Evolutionary conservation across 257 asterid genomes (phyloP).

Genomic region (Orobanche coerulescens): DNA sequence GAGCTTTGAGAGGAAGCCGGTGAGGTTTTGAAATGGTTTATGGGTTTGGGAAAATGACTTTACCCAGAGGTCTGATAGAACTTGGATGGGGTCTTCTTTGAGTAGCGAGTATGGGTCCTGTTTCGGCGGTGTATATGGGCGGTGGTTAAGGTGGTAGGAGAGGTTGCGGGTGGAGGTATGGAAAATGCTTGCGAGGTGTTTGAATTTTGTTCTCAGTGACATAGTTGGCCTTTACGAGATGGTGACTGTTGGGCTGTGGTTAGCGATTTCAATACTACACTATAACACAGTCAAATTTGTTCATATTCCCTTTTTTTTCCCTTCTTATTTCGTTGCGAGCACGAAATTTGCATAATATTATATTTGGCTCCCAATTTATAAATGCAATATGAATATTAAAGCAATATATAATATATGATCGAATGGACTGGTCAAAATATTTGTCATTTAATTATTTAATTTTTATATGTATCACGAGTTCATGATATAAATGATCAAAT

Average conservation of each 20-base stretch:
- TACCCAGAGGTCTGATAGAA: slow-evolving; percentile 75
- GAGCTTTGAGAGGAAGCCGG: slow-evolving; percentile 78
- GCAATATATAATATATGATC: too few relatives aligned
- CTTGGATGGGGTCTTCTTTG: slow-evolving; percentile 71
- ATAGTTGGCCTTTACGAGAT: slow-evolving; percentile 24
- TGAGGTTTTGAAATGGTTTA: slow-evolving; percentile 63
- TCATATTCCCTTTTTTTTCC: too few relatives aligned
- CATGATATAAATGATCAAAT: too few relatives aligned
- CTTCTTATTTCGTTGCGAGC: too few relatives aligned
- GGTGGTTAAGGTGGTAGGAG: slow-evolving; percentile 23
- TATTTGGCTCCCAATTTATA: too few relatives aligned
- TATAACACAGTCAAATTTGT: too few relatives aligned
- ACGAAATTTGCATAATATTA: too few relatives aligned
- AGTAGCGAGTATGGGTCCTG: slow-evolving; percentile 52
- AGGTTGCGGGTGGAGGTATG: slow-evolving; percentile 27
- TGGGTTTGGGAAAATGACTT: slow-evolving; percentile 64
- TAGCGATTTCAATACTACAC: background rate
- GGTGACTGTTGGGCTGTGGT: too few relatives aligned
- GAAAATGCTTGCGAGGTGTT: slow-evolving; percentile 41
- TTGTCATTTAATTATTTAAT: too few relatives aligned
- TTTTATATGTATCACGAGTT: too few relatives aligned
- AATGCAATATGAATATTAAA: too few relatives aligned
- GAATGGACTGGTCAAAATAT: too few relatives aligned
- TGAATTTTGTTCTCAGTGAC: slow-evolving; percentile 62
- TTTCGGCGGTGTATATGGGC: slow-evolving; percentile 17